Percentiles rank a stretch among this genome's conserved stretches.
These are phyloP conservation scores for Diaporthe vaccinii DNA, from an alignment of 2,329 filamentous ascomycete species.

Conservation along the genomic window DNA sequence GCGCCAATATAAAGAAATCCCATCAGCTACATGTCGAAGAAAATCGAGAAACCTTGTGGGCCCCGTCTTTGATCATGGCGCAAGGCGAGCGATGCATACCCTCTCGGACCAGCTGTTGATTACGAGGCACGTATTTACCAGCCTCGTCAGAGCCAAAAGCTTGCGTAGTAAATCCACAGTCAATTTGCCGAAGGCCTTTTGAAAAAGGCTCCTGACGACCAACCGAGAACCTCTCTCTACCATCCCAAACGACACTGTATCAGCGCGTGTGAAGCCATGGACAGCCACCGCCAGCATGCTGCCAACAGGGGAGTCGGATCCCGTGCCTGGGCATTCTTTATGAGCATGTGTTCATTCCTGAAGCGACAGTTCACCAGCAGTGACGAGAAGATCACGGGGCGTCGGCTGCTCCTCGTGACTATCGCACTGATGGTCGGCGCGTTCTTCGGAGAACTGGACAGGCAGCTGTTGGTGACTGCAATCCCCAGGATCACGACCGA, in stretches of 20 bases:
- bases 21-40: not conserved
- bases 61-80: too few relatives aligned
- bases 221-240: too few relatives aligned
- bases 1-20: not conserved
- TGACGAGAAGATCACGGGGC: not conserved
- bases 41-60: too few relatives aligned
- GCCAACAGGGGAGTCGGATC: not conserved
- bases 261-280: not conserved
- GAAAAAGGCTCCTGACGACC: too few relatives aligned
- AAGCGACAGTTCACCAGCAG: not conserved
- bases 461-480: conserved; percentile 12
- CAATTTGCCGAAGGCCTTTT: too few relatives aligned
- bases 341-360: not conserved
- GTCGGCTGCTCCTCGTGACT: not conserved
- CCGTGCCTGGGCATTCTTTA: not conserved
- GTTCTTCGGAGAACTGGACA: not conserved
- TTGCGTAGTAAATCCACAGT: too few relatives aligned
- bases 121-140: not conserved
- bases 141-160: not conserved
- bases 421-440: not conserved
- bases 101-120: too few relatives aligned
- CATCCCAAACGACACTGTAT: not conserved
- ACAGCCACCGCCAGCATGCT: not conserved
- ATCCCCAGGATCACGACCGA: conserved; percentile 36
- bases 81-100: too few relatives aligned